These are phyloP conservation scores for Xylaria castorea DNA, from an alignment of 495 filamentous ascomycete genomes.

Conservation along the genomic window DNA sequence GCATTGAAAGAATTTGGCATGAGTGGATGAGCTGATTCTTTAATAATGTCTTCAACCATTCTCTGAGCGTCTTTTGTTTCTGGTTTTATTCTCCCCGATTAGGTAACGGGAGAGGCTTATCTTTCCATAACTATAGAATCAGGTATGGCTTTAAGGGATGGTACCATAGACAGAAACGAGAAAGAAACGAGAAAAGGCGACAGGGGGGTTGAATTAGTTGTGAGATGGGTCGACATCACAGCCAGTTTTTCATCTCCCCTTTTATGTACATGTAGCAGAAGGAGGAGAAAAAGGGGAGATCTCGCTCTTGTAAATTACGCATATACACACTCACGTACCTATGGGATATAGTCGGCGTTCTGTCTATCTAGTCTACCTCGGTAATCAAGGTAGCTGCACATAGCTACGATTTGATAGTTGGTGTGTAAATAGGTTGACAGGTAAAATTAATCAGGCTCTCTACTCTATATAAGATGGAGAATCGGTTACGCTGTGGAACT, in stretches of 20 bases:
- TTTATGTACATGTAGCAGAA: background rate
- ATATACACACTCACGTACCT: background rate
- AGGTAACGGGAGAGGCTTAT: background rate
- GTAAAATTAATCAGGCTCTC: constrained; percentile 7
- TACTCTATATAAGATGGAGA: constrained; percentile 1
- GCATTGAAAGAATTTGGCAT: background rate
- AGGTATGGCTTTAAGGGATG: constrained; percentile 19
- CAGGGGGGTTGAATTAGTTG: background rate
- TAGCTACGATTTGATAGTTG: background rate
- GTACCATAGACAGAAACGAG: constrained; percentile 18
- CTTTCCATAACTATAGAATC: constrained; percentile 16
- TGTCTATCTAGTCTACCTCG: background rate
- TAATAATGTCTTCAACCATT: background rate
- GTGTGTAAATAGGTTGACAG: background rate
- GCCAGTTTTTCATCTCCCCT: background rate
- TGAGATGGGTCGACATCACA: background rate
- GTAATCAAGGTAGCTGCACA: background rate
- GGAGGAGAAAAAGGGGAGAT: background rate
- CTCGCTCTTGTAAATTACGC: constrained; percentile 17
- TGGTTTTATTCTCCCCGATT: background rate
- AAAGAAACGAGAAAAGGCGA: too few species aligned
- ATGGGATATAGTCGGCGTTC: background rate
- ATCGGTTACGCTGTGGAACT: background rate
- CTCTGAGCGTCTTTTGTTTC: background rate
- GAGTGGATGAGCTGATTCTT: background rate